A percentile compares a stretch with the other conserved stretches of the same genome.
These are phyloP conservation scores for Yamadazyma epiphylla DNA, from an alignment of 1,139 yeast genomes.

Conservation along the genomic window DNA sequence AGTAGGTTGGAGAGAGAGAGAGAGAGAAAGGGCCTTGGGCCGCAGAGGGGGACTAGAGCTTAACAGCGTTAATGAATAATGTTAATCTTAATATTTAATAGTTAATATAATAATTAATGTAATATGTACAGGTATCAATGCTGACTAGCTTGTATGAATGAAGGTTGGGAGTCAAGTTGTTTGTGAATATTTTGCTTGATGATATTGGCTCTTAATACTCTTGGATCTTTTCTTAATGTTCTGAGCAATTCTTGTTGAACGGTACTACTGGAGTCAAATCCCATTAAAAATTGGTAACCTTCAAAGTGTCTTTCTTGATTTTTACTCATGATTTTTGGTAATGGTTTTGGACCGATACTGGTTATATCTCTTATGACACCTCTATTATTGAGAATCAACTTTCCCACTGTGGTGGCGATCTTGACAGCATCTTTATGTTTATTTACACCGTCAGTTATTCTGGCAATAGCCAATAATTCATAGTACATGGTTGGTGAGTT, in stretches of 20 bases:
- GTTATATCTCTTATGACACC: slow-evolving; percentile 85
- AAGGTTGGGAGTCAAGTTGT: slow-evolving; percentile 51
- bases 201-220: slow-evolving; percentile 77
- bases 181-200: slow-evolving; percentile 62
- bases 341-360: slow-evolving; percentile 71
- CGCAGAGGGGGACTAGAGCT: too few species aligned
- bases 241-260: slow-evolving; percentile 84
- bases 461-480: slow-evolving; percentile 86
- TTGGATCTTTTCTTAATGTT: slow-evolving; percentile 81
- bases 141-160: slow-evolving; percentile 29
- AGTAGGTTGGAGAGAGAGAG: too few species aligned
- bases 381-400: slow-evolving; percentile 78
- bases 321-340: slow-evolving; percentile 79
- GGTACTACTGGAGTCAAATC: slow-evolving; percentile 80
- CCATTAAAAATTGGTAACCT: slow-evolving; percentile 82
- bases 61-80: too few species aligned
- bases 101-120: slow-evolving; percentile 6
- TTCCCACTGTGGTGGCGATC: slow-evolving; percentile 79
- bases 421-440: slow-evolving; percentile 63
- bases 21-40: background rate
- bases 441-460: slow-evolving; percentile 57
- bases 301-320: slow-evolving; percentile 89
- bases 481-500: slow-evolving; percentile 59
- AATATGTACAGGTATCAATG: background rate
- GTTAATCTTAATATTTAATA: slow-evolving; percentile 5